phyloP scores from a whole-genome alignment of 352 stramenopile species.

The Pythium utonaiense region DNA sequence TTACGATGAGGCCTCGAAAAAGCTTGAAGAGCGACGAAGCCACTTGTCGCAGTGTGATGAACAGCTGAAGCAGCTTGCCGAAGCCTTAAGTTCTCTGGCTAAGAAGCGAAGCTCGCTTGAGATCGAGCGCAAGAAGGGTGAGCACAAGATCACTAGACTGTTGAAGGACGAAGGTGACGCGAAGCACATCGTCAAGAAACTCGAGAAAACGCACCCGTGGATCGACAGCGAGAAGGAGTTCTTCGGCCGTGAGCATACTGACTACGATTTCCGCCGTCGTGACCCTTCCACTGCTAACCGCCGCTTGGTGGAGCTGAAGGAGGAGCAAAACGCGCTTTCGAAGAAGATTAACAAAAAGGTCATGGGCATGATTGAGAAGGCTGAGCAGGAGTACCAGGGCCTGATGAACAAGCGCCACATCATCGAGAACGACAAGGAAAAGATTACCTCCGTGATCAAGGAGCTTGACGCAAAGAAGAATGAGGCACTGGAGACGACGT shows the following conservation, averaged over 20 bases:
- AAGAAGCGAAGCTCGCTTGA: constrained; percentile 88
- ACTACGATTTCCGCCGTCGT: constrained; percentile 96
- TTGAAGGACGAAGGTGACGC: constrained; percentile 92
- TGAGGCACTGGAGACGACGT: constrained; percentile 94
- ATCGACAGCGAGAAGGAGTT: constrained; percentile 97
- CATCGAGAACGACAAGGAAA: constrained; percentile 99
- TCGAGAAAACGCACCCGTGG: constrained; percentile 95
- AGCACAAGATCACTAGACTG: constrained; percentile 90
- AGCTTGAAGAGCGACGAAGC: constrained; percentile 65
- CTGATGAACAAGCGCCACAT: constrained; percentile 97
- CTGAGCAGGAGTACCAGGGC: constrained; percentile 98
- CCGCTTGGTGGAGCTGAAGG: constrained; percentile 89
- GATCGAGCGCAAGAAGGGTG: constrained; percentile 95
- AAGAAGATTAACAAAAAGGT: constrained; percentile 99
- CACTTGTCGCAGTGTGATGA: constrained; percentile 86
- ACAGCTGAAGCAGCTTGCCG: constrained; percentile 88
- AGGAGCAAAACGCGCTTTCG: constrained; percentile 90
- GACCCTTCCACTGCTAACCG: constrained; percentile 85
- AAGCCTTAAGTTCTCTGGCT: constrained; percentile 70
- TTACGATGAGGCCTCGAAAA: constrained; percentile 52
- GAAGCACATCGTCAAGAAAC: constrained; percentile 85
- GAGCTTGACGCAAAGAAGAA: constrained; percentile 99
- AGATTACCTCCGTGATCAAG: constrained; percentile 98
- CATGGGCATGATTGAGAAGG: constrained; percentile 99
- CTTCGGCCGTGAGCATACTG: constrained; percentile 95